A percentile compares a stretch with the other conserved stretches of the same genome.
Evolutionary conservation across 176 grass and related monocot species (phyloP).

Genomic region (Bonia amplexicaulis): DNA sequence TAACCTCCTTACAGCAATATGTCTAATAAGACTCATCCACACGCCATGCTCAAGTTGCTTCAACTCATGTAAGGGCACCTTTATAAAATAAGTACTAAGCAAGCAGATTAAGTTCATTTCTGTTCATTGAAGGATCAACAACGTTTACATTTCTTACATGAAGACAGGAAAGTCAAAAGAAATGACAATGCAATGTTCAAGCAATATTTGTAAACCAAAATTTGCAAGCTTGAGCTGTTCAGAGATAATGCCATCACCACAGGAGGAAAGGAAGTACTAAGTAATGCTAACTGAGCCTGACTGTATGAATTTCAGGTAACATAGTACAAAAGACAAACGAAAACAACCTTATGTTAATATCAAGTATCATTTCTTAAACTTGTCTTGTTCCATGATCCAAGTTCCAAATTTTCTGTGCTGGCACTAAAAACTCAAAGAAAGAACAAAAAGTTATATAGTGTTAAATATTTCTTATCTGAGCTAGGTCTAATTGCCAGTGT

Average conservation of each 20-base stretch:
- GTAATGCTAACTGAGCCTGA: background rate
- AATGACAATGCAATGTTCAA: background rate
- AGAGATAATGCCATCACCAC: background rate
- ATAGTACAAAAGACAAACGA: background rate
- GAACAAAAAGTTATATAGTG: background rate
- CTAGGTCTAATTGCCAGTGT: background rate
- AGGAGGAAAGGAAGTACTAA: background rate
- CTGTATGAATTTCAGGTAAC: background rate
- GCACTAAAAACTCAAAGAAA: conserved; percentile 3
- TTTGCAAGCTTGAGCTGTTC: background rate
- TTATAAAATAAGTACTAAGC: background rate
- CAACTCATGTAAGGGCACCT: background rate
- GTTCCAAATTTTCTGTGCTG: background rate
- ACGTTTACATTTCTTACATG: background rate
- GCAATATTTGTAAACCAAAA: background rate
- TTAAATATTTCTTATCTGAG: background rate
- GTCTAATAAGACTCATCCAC: background rate
- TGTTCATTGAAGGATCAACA: background rate
- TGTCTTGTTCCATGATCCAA: background rate
- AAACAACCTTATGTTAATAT: conserved; percentile 1
- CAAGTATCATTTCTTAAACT: background rate
- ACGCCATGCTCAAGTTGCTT: background rate
- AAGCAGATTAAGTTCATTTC: background rate
- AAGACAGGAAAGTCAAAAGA: background rate
- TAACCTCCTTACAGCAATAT: conserved; percentile 15